These are phyloP conservation scores for Cladosporium sp. DNA, from an alignment of 2,329 filamentous ascomycete genomes.

Conservation along the genomic window DNA sequence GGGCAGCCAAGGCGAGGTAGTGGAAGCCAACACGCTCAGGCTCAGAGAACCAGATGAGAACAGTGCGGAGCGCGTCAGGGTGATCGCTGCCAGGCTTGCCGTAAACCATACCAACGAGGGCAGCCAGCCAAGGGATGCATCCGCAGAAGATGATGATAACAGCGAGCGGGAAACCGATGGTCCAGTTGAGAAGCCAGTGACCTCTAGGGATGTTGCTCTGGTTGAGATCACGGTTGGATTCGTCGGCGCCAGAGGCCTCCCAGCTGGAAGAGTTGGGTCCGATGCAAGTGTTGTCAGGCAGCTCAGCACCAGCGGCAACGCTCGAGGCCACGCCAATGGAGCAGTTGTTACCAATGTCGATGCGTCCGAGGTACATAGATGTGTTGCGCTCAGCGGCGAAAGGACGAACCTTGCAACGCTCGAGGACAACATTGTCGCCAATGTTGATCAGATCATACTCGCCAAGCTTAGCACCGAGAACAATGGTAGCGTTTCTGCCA, in stretches of 20 bases:
- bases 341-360: constrained; percentile 51
- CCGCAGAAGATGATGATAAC: constrained; percentile 45
- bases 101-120: constrained; percentile 48
- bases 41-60: constrained; percentile 53
- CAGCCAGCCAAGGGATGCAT: constrained; percentile 46
- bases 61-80: constrained; percentile 42
- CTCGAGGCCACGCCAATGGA: constrained; percentile 52
- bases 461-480: constrained; percentile 47
- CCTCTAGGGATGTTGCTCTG: constrained; percentile 42
- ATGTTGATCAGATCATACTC: constrained; percentile 61
- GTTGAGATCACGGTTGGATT: constrained; percentile 50
- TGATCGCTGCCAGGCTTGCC: constrained; percentile 36
- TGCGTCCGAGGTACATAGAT: constrained; percentile 57
- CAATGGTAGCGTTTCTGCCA: constrained; percentile 53
- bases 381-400: constrained; percentile 60
- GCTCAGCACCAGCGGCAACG: constrained; percentile 51
- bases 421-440: constrained; percentile 50
- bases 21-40: constrained; percentile 51
- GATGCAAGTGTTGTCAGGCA: constrained; percentile 54
- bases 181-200: constrained; percentile 47
- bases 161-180: constrained; percentile 48
- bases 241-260: constrained; percentile 51
- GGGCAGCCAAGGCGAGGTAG: constrained; percentile 50
- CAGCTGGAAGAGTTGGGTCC: constrained; percentile 60
- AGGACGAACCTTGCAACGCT: constrained; percentile 52